Base-by-base conservation (phyloP, 179 eudicot species). In the Silene vulgaris region DNA sequence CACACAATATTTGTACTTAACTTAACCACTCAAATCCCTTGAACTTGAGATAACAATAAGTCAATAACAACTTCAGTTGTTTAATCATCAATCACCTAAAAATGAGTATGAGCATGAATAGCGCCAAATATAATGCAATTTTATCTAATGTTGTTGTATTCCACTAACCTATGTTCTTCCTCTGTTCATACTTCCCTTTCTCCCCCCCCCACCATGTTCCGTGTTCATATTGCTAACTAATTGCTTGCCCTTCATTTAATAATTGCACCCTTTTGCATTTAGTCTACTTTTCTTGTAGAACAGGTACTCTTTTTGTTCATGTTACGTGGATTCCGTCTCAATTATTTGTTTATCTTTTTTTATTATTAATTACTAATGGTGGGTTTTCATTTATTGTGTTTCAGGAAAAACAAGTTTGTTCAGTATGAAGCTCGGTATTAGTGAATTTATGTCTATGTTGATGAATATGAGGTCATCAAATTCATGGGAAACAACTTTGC, bases 401-500 rank as follows among this genome's bases (percentile, higher is more conserved):
- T 3, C 54, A 68, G 72, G 72, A n/a, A 8, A 19, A 17, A n/a
- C 4, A 1, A 12, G 35, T 14, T 17, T 4, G 17, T 12, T 26
- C 9, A n/a, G 37, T 0, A 21, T 71, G 20, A 11, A 48, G 29
- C 9, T 45, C 14, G 35, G 61, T 30, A n/a, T n/a, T n/a, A 50
- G 21, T 14, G 74, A 23, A n/a, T 14, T 71, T 26, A 3, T 50
- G 26, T n/a, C 50, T 7, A 7, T 76, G 19, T 43, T 45, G 29
- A 61, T 78, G 76, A 50, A 30, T n/a, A 30, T 19, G 28, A 14
- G 28, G 21, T 59, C 40, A 5, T 80, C 79, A 11, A 60, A 65
- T 66, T 80, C 83, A 7, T 80, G 79, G 83, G 69, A 76, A 13
- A 80, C 77, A 57, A 80, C 74, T 28, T 70, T 76, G 3, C 43